phyloP scores from a whole-genome alignment of 192 early-diverging fungal genomes.

The Chytriomyces sp. region DNA sequence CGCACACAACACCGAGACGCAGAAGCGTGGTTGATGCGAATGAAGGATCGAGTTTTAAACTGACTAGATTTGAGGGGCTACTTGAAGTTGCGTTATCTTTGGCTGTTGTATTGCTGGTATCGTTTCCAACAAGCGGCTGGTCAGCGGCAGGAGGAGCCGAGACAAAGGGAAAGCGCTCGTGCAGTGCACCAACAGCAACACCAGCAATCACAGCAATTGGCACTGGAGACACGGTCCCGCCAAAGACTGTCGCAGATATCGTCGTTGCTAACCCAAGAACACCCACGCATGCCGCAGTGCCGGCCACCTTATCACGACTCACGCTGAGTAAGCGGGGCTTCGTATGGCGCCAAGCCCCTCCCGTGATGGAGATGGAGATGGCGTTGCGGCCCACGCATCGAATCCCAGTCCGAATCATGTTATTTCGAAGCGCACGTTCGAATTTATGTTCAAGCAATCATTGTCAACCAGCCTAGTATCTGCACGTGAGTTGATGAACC shows the following conservation, averaged over 20 bases:
- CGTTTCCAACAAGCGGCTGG: not conserved
- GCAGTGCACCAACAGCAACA: not conserved
- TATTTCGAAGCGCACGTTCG: not conserved
- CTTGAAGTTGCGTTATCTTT: not conserved
- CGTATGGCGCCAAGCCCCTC: not conserved
- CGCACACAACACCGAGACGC: slow-evolving; percentile 21
- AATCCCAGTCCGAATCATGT: not conserved
- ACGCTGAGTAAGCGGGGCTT: not conserved
- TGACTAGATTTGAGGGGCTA: not conserved
- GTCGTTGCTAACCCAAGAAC: not conserved
- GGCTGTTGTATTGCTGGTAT: not conserved
- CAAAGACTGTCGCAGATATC: not conserved
- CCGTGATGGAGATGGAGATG: not conserved
- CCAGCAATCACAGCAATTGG: not conserved
- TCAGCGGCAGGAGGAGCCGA: not conserved
- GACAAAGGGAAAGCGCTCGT: not conserved
- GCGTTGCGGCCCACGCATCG: not conserved
- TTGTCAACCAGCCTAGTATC: too few species aligned
- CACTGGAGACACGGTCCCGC: not conserved
- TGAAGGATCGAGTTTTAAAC: not conserved
- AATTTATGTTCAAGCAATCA: too few species aligned
- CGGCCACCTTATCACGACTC: not conserved
- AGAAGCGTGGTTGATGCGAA: slow-evolving; percentile 21
- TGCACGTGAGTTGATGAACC: too few species aligned
- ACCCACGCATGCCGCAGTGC: not conserved